Conservation (phyloP, 106 monocot species). For the Chionographis japonica region DNA sequence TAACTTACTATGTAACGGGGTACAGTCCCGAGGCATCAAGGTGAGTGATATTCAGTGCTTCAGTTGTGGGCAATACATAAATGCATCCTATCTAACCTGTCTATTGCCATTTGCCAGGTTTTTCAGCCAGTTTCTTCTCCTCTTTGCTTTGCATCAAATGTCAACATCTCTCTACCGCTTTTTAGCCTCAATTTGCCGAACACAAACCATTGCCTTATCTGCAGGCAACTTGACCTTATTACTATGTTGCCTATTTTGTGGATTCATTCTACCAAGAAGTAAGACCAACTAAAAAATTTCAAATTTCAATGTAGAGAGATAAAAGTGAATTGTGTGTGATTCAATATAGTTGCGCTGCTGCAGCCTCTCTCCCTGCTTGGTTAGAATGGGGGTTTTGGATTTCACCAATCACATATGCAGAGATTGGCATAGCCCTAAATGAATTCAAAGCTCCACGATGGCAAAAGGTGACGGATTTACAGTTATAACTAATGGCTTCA, state of each 20-base stretch:
- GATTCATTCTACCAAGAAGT: slow-evolving; percentile 20
- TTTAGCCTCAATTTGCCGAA: slow-evolving; percentile 9
- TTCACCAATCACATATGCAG: slow-evolving; percentile 19
- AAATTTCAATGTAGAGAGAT: too few species aligned
- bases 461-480: slow-evolving; percentile 10
- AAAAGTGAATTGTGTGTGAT: too few species aligned
- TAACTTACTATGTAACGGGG: slow-evolving; percentile 25
- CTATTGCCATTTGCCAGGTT: slow-evolving; percentile 5
- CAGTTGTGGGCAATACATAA: too few species aligned
- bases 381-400: slow-evolving; percentile 19
- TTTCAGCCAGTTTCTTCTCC: slow-evolving; percentile 8
- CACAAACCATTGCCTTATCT: neutral
- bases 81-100: too few species aligned
- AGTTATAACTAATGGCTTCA: too few species aligned
- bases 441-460: slow-evolving; percentile 20
- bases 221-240: slow-evolving; percentile 2
- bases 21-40: slow-evolving; percentile 28
- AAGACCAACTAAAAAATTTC: neutral
- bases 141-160: slow-evolving; percentile 18
- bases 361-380: slow-evolving; percentile 20
- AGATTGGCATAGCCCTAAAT: slow-evolving; percentile 19
- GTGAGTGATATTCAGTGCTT: neutral
- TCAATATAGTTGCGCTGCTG: neutral
- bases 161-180: slow-evolving; percentile 25
- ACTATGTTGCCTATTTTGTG: slow-evolving; percentile 4